A percentile compares a stretch with the other conserved stretches of the same genome.
phyloP scores from a whole-genome alignment of 345 rosid genomes.

The Salix arbutifolia region DNA sequence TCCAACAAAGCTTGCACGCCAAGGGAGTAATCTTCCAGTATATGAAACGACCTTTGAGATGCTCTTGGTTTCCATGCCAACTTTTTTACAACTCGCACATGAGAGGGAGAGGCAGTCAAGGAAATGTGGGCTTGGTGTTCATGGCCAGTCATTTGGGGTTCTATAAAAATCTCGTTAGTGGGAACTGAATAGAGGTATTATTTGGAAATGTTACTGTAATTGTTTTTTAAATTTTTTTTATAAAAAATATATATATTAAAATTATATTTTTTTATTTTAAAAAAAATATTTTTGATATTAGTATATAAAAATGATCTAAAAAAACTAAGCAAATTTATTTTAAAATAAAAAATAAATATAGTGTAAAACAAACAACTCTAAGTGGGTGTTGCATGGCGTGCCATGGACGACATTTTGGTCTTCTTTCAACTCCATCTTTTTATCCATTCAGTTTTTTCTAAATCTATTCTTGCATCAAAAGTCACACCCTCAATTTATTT shows the following conservation, averaged over 20 bases:
- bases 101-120: conserved; percentile 3
- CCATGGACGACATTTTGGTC: conserved; percentile 26
- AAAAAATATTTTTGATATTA: too few relatives aligned
- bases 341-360: too few relatives aligned
- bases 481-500: conserved; percentile 5
- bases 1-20: conserved; percentile 24
- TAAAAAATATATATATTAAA: too few relatives aligned
- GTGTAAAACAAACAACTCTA: too few relatives aligned
- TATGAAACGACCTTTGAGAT: conserved; percentile 24
- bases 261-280: too few relatives aligned
- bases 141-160: conserved; percentile 37
- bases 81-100: too few relatives aligned
- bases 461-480: conserved; percentile 20
- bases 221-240: too few relatives aligned
- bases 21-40: conserved; percentile 15
- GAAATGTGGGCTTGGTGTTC: conserved; percentile 1
- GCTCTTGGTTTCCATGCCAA: background rate
- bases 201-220: too few relatives aligned
- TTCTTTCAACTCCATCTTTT: background rate
- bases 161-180: conserved; percentile 9
- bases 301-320: too few relatives aligned
- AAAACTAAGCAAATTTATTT: too few relatives aligned
- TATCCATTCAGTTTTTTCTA: background rate
- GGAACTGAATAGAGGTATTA: conserved; percentile 1
- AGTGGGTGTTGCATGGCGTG: conserved; percentile 34